A percentile compares a stretch with the other conserved stretches of the same genome.
These are phyloP conservation scores for Porodaedalea pini DNA, from an alignment of 1,284 basidiomycete species.

Conservation along the genomic window DNA sequence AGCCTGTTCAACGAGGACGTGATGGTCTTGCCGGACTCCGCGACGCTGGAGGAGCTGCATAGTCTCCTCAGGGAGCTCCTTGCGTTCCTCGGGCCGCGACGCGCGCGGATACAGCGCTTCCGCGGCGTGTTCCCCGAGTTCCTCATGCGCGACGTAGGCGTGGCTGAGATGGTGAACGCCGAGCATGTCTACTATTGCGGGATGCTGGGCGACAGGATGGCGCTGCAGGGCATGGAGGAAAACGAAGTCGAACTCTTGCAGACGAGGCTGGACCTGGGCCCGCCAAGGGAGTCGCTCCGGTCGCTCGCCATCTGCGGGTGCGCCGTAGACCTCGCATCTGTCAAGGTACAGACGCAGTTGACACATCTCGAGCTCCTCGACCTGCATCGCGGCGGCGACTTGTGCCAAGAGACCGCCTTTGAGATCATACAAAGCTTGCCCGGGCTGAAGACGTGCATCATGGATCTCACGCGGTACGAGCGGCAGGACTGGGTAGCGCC, in stretches of 20 bases:
- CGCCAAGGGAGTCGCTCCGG: neutral
- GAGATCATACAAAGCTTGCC: slow-evolving; percentile 4
- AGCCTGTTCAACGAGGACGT: slow-evolving; percentile 15
- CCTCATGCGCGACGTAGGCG: slow-evolving; percentile 11
- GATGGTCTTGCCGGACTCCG: slow-evolving; percentile 4
- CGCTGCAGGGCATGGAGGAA: neutral
- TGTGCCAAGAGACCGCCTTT: slow-evolving; percentile 11
- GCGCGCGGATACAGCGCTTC: slow-evolving; percentile 1
- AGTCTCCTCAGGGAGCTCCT: neutral
- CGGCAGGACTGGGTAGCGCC: neutral
- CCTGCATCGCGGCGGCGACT: slow-evolving; percentile 8
- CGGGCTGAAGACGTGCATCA: slow-evolving; percentile 6
- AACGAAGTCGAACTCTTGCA: neutral
- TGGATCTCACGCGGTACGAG: slow-evolving; percentile 14
- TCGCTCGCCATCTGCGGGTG: slow-evolving; percentile 15
- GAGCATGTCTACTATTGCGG: slow-evolving; percentile 11
- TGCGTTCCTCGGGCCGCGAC: slow-evolving; percentile 9
- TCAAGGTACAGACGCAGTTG: slow-evolving; percentile 10
- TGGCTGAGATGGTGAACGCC: slow-evolving; percentile 13
- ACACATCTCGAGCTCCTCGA: slow-evolving; percentile 16
- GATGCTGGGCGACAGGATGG: slow-evolving; percentile 7
- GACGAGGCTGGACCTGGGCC: slow-evolving; percentile 6
- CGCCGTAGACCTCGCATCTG: neutral
- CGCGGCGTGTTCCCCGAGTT: slow-evolving; percentile 15
- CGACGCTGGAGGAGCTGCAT: neutral